phyloP scores from a whole-genome alignment of 2,329 filamentous ascomycete genomes.

The Botrytis hyacinthi region DNA sequence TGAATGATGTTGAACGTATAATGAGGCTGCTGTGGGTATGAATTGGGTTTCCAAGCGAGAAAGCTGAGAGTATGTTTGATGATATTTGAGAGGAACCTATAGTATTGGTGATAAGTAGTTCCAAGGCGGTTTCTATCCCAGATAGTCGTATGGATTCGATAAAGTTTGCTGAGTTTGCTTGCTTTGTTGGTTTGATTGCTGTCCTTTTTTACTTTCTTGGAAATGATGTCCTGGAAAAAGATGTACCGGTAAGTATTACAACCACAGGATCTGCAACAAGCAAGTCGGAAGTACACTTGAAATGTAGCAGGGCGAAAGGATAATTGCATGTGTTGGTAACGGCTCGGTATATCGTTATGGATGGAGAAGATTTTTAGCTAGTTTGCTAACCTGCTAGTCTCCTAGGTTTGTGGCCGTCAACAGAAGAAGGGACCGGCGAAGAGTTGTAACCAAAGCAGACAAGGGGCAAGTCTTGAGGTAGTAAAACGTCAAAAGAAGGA shows the following conservation, averaged over 20 bases:
- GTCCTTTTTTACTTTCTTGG: neutral
- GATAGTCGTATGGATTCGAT: neutral
- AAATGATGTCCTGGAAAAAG: neutral
- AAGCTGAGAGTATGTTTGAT: neutral
- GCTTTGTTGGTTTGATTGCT: constrained; percentile 12
- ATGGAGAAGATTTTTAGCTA: neutral
- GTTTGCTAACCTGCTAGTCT: neutral
- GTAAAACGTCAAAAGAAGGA: neutral
- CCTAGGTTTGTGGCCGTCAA: neutral
- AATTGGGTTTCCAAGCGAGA: constrained; percentile 7
- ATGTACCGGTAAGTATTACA: constrained; percentile 1
- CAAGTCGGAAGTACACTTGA: constrained; percentile 19
- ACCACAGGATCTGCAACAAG: neutral
- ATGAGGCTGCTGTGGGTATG: constrained; percentile 10
- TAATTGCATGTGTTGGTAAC: constrained; percentile 18
- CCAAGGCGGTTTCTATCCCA: neutral
- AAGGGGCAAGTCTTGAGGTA: neutral
- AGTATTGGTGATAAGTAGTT: constrained; percentile 1
- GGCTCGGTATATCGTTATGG: neutral
- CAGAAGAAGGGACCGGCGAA: neutral
- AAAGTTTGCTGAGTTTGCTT: constrained; percentile 5
- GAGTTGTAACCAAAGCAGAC: neutral
- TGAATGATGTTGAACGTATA: neutral
- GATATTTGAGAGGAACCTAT: neutral
- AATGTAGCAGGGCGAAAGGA: constrained; percentile 16